Evolutionary conservation across 176 grass and related monocot species (phyloP).

Genomic region (Phyllostachys edulis): DNA sequence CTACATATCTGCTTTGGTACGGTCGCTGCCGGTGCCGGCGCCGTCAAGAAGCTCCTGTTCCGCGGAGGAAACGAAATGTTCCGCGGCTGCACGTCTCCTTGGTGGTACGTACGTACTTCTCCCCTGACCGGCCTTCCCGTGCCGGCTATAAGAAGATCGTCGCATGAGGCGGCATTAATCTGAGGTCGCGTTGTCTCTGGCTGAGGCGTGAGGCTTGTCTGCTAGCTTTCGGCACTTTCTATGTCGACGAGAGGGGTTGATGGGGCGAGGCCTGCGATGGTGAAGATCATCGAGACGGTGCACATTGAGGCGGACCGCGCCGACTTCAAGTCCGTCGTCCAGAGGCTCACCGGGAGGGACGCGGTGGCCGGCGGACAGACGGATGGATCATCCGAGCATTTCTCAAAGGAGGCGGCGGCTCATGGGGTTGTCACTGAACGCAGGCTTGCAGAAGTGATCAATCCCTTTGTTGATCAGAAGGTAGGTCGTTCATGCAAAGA

Average conservation of each 20-base stretch:
- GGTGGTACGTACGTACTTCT: background rate
- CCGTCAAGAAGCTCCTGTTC: background rate
- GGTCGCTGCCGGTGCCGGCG: background rate
- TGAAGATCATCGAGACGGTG: slow-evolving; percentile 55
- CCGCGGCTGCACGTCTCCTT: background rate
- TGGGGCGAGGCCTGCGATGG: slow-evolving; percentile 5
- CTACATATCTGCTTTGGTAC: background rate
- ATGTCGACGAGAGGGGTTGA: slow-evolving; percentile 24
- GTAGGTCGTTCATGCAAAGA: background rate
- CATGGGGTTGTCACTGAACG: background rate
- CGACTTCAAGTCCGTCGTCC: slow-evolving; percentile 46
- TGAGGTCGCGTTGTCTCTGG: background rate
- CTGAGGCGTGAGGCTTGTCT: background rate
- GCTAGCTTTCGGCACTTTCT: background rate
- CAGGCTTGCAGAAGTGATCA: background rate
- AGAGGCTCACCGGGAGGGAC: slow-evolving; percentile 45
- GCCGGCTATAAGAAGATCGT: slow-evolving; percentile 19
- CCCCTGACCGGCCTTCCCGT: background rate
- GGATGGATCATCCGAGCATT: background rate
- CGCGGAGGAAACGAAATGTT: background rate
- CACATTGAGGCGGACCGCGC: slow-evolving; percentile 39
- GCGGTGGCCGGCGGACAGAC: slow-evolving; percentile 8
- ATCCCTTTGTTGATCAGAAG: background rate
- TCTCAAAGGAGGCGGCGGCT: background rate
- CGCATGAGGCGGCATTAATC: background rate